Percentiles rank a stretch among this genome's conserved stretches.
These are phyloP conservation scores for Boletus rubescentipes DNA, from an alignment of 768 basidiomycete species.

Conservation along the genomic window DNA sequence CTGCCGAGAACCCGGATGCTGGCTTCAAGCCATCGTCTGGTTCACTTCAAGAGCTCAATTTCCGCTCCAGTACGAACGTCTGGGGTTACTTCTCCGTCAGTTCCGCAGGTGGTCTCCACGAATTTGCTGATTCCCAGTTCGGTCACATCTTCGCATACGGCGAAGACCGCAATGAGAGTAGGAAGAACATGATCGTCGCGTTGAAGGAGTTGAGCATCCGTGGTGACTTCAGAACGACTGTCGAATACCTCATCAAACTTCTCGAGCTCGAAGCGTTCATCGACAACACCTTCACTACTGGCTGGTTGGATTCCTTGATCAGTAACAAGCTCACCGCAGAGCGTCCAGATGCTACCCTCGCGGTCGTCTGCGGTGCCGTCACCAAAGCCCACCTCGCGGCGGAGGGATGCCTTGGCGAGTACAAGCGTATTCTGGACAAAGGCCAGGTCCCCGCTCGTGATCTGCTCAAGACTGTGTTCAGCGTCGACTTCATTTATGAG, in stretches of 20 bases:
- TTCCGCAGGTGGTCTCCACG: constrained; percentile 94
- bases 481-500: constrained; percentile 97
- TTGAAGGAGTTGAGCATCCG: constrained; percentile 98
- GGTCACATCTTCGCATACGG: constrained; percentile 99
- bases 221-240: constrained; percentile 97
- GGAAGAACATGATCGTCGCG: constrained; percentile 99
- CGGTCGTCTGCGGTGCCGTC: constrained; percentile 95
- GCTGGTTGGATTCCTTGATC: constrained; percentile 97
- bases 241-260: constrained; percentile 98
- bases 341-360: constrained; percentile 87
- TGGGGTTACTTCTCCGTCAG: constrained; percentile 99
- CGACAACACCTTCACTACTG: constrained; percentile 97
- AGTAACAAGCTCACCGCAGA: constrained; percentile 97
- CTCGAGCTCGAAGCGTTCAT: constrained; percentile 95
- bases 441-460: constrained; percentile 97
- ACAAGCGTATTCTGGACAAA: constrained; percentile 94
- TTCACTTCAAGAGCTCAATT: constrained; percentile 96
- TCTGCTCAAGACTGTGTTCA: constrained; percentile 93
- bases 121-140: constrained; percentile 99
- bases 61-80: constrained; percentile 98
- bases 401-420: constrained; percentile 87
- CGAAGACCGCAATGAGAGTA: constrained; percentile 88
- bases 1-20: constrained; percentile 98
- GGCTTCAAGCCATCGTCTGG: constrained; percentile 99
- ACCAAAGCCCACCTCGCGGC: constrained; percentile 91